phyloP scores from a whole-genome alignment of 768 basidiomycete genomes.

The Tulasnella sp. region DNA sequence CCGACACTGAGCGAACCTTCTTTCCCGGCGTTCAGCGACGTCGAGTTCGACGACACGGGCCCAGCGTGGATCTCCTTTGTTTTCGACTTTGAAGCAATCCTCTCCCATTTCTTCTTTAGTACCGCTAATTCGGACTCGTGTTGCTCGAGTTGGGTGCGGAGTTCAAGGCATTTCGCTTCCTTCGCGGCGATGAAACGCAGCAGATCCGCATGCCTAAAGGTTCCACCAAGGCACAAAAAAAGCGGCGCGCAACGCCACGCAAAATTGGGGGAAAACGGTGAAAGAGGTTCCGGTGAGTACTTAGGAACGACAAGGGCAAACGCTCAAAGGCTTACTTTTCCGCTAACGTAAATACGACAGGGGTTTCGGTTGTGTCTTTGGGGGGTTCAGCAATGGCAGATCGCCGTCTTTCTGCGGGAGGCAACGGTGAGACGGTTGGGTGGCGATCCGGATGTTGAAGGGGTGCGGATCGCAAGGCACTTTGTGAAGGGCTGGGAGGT shows the following conservation, averaged over 20 bases:
- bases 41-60: neutral
- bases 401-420: no score
- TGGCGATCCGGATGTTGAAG: no score
- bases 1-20: neutral
- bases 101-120: conserved; percentile 75
- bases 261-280: neutral
- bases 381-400: no score
- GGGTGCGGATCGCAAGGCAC: neutral
- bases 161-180: conserved; percentile 69
- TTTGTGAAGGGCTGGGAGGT: neutral
- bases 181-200: conserved; percentile 80
- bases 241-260: neutral
- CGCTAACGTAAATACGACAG: neutral
- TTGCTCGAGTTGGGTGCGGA: conserved; percentile 55
- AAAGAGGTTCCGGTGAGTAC: no score
- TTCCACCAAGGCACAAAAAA: conserved; percentile 1
- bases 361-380: neutral
- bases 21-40: neutral
- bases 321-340: conserved; percentile 4
- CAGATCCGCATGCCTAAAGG: conserved; percentile 58
- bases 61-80: neutral
- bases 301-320: no score
- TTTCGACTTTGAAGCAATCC: conserved; percentile 37
- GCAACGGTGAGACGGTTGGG: no score
- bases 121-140: conserved; percentile 65